Conservation (phyloP, 495 filamentous ascomycete genomes). For the Podospora sp. region DNA sequence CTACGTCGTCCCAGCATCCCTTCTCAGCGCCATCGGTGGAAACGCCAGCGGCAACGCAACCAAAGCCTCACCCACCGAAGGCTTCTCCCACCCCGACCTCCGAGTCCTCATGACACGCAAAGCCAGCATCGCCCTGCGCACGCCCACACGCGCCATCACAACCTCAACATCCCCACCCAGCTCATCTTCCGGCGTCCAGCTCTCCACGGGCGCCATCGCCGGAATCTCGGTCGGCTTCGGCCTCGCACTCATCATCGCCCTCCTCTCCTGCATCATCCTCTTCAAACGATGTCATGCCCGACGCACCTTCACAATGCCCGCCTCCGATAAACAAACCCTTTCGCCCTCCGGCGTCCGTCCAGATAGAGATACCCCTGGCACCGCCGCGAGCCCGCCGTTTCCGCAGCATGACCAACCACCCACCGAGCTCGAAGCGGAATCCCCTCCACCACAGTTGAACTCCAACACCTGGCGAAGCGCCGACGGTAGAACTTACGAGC, state of each 20-base stretch:
- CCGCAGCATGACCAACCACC: not conserved
- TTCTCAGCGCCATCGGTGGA: constrained; percentile 66
- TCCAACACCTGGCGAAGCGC: constrained; percentile 8
- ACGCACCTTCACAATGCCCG: not conserved
- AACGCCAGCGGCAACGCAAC: constrained; percentile 64
- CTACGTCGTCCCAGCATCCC: constrained; percentile 62
- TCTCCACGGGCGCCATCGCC: constrained; percentile 35
- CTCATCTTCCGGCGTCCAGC: not conserved
- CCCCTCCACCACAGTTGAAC: not conserved
- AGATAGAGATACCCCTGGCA: not conserved
- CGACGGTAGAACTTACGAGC: constrained; percentile 7
- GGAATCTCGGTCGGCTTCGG: constrained; percentile 32
- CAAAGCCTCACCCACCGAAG: constrained; percentile 59
- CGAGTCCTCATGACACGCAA: constrained; percentile 33
- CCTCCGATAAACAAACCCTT: not conserved
- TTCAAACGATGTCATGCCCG: constrained; percentile 10
- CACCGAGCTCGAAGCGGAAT: not conserved
- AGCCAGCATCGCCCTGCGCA: constrained; percentile 30
- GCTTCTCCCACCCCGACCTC: constrained; percentile 37
- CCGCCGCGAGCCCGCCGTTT: not conserved
- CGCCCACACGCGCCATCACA: constrained; percentile 28
- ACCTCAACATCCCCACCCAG: not conserved
- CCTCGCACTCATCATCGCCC: constrained; percentile 13
- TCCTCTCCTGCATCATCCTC: constrained; percentile 16
- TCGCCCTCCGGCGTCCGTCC: not conserved